Percentiles rank a stretch among this genome's conserved stretches.
Conservation (phyloP, 2,329 filamentous ascomycete species). For the Beauveria asiatica region DNA sequence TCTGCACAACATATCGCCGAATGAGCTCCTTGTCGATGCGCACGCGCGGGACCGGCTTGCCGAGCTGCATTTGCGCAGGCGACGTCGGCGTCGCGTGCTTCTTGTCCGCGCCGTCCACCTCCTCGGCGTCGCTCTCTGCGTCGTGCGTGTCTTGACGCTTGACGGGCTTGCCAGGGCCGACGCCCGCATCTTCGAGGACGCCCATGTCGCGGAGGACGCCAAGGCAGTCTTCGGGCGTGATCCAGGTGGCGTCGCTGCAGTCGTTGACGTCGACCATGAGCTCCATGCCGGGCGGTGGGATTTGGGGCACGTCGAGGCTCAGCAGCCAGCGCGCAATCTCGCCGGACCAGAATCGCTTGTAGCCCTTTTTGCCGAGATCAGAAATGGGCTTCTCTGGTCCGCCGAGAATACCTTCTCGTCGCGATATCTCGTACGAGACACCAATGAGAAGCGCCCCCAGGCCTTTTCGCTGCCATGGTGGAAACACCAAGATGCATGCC, state of each 20-base stretch:
- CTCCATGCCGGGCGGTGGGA: constrained; percentile 25
- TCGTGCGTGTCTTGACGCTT: constrained; percentile 17
- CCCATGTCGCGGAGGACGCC: constrained; percentile 72
- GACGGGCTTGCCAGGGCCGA: constrained; percentile 32
- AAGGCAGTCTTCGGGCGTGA: constrained; percentile 76
- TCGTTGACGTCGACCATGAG: constrained; percentile 57
- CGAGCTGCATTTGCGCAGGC: constrained; percentile 2
- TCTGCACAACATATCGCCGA: constrained; percentile 55
- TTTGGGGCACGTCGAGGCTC: constrained; percentile 29
- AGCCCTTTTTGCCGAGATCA: constrained; percentile 73
- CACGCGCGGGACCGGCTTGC: constrained; percentile 34
- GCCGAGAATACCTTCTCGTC: constrained; percentile 72
- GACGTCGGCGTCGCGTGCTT: constrained; percentile 12
- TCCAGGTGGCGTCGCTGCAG: constrained; percentile 72
- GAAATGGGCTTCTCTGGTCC: constrained; percentile 92
- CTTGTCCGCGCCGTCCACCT: constrained; percentile 12
- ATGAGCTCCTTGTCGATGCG: constrained; percentile 48
- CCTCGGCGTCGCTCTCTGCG: constrained; percentile 16
- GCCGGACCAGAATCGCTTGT: constrained; percentile 77
- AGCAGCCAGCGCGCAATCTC: constrained; percentile 69
- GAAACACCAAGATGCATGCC: constrained; percentile 91
- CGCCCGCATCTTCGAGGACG: constrained; percentile 51
- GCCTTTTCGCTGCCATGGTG: constrained; percentile 87
- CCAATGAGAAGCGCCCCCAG: constrained; percentile 86
- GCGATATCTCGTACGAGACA: constrained; percentile 84